phyloP scores from a whole-genome alignment of 805 yeast genomes.

The Kazachstania martiniae region DNA sequence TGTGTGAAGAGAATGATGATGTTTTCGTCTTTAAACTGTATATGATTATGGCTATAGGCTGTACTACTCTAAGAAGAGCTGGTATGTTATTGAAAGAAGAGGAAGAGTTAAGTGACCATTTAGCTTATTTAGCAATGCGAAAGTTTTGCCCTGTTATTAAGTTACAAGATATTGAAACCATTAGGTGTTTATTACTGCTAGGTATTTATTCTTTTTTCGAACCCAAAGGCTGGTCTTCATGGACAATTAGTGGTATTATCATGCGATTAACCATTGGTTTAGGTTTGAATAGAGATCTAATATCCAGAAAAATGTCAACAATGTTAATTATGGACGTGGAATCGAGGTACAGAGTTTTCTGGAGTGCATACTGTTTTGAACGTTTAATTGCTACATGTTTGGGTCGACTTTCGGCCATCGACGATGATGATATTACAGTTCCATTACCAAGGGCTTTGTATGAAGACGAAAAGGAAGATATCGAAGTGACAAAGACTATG shows the following conservation, averaged over 20 bases:
- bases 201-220: conserved; percentile 44
- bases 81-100: conserved; percentile 29
- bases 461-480: conserved; percentile 33
- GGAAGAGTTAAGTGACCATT: conserved; percentile 30
- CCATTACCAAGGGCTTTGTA: conserved; percentile 32
- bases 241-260: conserved; percentile 42
- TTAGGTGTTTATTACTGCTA: conserved; percentile 33
- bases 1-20: conserved; percentile 15
- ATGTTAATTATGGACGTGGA: conserved; percentile 31
- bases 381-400: conserved; percentile 37
- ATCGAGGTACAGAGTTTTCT: conserved; percentile 36
- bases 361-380: conserved; percentile 41
- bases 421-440: conserved; percentile 40
- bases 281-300: conserved; percentile 35
- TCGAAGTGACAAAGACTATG: conserved; percentile 33
- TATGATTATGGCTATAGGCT: conserved; percentile 46
- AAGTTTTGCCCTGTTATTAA: conserved; percentile 30
- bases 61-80: conserved; percentile 37
- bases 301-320: conserved; percentile 20
- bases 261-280: conserved; percentile 35
- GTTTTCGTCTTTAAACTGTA: conserved; percentile 34
- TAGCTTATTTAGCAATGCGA: conserved; percentile 33
- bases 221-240: conserved; percentile 37
- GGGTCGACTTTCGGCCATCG: conserved; percentile 39
- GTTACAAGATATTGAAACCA: conserved; percentile 31